Evolutionary conservation across 164 flowering plant species (phyloP).

Genomic region (Berberis thunbergii): DNA sequence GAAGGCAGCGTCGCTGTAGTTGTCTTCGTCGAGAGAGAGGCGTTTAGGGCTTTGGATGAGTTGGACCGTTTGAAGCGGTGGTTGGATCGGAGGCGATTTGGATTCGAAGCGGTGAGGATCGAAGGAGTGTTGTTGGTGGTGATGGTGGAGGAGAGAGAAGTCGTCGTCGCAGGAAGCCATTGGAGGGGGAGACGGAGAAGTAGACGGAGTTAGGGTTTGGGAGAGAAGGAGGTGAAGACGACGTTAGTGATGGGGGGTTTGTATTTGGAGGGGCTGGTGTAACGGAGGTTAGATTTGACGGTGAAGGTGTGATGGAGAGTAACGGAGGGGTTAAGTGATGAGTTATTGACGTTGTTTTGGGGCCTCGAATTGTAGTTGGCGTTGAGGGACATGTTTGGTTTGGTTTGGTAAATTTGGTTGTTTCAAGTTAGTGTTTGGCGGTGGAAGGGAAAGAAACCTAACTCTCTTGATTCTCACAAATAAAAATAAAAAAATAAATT

Average conservation of each 20-base stretch:
- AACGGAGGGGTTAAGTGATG: constrained; percentile 35
- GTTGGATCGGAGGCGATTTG: no score
- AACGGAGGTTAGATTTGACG: constrained; percentile 21
- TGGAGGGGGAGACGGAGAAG: constrained; percentile 1
- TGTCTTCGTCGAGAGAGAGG: constrained; percentile 8
- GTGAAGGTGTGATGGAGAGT: constrained; percentile 25
- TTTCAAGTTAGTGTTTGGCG: no score
- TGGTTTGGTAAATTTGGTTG: no score
- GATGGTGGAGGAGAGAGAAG: constrained; percentile 18
- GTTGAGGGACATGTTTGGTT: no score
- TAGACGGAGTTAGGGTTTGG: constrained; percentile 15
- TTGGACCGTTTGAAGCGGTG: no score
- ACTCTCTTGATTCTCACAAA: no score
- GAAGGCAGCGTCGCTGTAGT: constrained; percentile 25
- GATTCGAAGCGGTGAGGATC: background rate
- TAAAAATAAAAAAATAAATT: no score
- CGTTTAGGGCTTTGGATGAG: no score
- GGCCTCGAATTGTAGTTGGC: background rate
- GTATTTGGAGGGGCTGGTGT: constrained; percentile 19
- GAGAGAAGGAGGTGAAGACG: constrained; percentile 25
- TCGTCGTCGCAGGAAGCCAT: constrained; percentile 38
- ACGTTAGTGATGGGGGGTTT: constrained; percentile 32
- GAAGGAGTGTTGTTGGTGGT: background rate
- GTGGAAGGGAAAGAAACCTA: no score
- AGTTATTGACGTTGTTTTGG: background rate